Percentiles rank a stretch among this genome's conserved stretches.
These are phyloP conservation scores for Metschnikowia orientalis DNA, from an alignment of 805 yeast species.

Conservation along the genomic window DNA sequence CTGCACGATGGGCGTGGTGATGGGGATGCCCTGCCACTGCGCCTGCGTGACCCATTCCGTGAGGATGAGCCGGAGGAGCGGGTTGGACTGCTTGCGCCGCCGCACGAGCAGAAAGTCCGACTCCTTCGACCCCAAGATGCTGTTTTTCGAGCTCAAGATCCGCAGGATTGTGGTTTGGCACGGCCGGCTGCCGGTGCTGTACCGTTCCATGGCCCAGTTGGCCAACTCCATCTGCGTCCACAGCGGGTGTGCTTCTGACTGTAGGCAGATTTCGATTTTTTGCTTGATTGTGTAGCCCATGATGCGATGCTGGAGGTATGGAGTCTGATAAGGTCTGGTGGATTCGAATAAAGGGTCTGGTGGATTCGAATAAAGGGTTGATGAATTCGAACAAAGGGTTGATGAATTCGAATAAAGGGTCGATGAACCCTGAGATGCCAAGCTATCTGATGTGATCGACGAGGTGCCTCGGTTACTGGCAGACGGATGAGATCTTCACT, in stretches of 20 bases:
- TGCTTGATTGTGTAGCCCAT: conserved; percentile 61
- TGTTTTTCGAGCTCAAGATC: conserved; percentile 53
- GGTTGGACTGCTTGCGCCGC: conserved; percentile 52
- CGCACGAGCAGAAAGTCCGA: conserved; percentile 49
- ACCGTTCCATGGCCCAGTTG: conserved; percentile 55
- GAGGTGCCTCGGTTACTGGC: no score
- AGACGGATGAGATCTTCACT: no score
- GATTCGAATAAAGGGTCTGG: no score
- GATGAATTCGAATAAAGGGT: no score
- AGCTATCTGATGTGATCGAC: no score
- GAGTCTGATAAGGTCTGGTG: no score
- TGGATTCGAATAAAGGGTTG: no score
- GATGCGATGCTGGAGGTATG: no score
- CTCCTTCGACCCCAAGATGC: conserved; percentile 46
- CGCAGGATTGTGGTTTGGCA: conserved; percentile 67
- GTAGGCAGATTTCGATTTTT: conserved; percentile 61
- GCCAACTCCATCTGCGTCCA: conserved; percentile 68
- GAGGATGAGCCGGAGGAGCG: conserved; percentile 51
- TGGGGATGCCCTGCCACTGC: conserved; percentile 62
- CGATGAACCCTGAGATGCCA: no score
- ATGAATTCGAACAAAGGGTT: no score
- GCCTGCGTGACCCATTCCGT: conserved; percentile 70
- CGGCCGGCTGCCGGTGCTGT: conserved; percentile 50
- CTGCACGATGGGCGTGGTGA: conserved; percentile 59
- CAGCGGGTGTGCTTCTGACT: conserved; percentile 62